phyloP scores from a whole-genome alignment of 306 rosid genomes.

The Quercus robur region DNA sequence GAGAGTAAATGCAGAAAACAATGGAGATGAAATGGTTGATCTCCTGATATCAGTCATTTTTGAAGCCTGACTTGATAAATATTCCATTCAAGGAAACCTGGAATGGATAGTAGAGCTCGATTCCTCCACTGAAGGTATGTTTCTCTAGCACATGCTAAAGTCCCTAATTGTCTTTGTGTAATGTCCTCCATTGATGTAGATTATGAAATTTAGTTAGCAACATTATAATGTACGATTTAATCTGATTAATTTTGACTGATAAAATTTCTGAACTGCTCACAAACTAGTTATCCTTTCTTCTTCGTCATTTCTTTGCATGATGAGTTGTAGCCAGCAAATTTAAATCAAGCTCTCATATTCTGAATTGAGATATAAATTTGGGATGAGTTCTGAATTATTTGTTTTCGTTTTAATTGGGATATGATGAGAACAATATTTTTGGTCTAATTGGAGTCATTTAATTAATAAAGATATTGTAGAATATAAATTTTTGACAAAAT shows the following conservation, averaged over 20 bases:
- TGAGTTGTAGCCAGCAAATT: slow-evolving; percentile 4
- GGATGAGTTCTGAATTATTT: neutral
- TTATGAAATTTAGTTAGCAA: neutral
- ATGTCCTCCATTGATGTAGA: too few relatives aligned
- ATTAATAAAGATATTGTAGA: neutral
- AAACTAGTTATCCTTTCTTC: neutral
- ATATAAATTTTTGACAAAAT: neutral
- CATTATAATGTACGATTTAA: neutral
- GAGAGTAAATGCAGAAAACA: slow-evolving; percentile 41
- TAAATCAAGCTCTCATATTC: neutral
- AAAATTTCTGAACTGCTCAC: neutral
- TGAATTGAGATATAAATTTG: neutral
- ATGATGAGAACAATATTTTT: neutral
- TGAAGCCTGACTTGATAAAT: too few relatives aligned
- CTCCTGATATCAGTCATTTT: slow-evolving; percentile 40
- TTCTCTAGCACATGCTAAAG: too few relatives aligned
- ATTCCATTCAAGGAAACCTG: too few relatives aligned
- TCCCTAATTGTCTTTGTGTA: too few relatives aligned
- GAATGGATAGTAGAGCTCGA: too few relatives aligned
- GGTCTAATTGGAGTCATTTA: neutral
- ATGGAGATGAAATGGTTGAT: slow-evolving; percentile 57
- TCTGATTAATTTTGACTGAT: neutral
- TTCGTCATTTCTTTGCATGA: neutral
- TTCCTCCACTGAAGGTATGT: slow-evolving; percentile 58
- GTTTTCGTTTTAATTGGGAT: slow-evolving; percentile 3